phyloP scores from a whole-genome alignment of 805 yeast genomes.

The Jamesozyma lodderae region DNA sequence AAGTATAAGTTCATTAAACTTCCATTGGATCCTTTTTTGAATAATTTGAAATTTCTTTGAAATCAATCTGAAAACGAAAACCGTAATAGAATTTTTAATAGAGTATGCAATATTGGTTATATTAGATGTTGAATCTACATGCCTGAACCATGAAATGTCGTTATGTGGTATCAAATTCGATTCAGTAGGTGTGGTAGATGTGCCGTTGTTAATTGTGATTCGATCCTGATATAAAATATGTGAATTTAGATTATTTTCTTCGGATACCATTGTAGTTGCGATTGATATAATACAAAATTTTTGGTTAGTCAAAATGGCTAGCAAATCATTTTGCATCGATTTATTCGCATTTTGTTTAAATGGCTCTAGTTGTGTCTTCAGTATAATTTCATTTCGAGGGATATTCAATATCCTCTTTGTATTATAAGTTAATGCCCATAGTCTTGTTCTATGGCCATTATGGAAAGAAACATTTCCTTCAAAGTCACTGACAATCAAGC shows the following conservation, averaged over 20 bases:
- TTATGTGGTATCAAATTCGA: constrained; percentile 4
- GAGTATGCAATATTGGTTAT: constrained; percentile 15
- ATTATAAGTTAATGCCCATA: constrained; percentile 21
- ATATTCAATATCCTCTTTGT: constrained; percentile 12
- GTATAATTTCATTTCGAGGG: constrained; percentile 10
- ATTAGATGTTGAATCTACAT: constrained; percentile 2
- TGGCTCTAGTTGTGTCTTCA: constrained; percentile 10
- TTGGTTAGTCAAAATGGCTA: constrained; percentile 20
- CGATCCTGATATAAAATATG: neutral
- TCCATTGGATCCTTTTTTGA: constrained; percentile 1
- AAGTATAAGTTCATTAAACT: constrained; percentile 12
- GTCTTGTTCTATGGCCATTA: constrained; percentile 43
- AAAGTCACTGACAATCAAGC: constrained; percentile 46
- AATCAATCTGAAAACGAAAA: constrained; percentile 4
- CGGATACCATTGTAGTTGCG: neutral
- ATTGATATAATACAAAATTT: constrained; percentile 16
- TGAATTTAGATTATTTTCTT: neutral
- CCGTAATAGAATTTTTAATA: constrained; percentile 8
- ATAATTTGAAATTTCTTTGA: constrained; percentile 2
- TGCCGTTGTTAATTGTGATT: neutral
- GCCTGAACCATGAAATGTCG: constrained; percentile 15
- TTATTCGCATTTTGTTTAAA: neutral
- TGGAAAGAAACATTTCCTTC: constrained; percentile 56
- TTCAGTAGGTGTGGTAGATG: constrained; percentile 1
- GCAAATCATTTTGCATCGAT: constrained; percentile 11